These are phyloP conservation scores for Helianthus tuberosus DNA, from an alignment of 129 eudicot genomes.

Conservation along the genomic window DNA sequence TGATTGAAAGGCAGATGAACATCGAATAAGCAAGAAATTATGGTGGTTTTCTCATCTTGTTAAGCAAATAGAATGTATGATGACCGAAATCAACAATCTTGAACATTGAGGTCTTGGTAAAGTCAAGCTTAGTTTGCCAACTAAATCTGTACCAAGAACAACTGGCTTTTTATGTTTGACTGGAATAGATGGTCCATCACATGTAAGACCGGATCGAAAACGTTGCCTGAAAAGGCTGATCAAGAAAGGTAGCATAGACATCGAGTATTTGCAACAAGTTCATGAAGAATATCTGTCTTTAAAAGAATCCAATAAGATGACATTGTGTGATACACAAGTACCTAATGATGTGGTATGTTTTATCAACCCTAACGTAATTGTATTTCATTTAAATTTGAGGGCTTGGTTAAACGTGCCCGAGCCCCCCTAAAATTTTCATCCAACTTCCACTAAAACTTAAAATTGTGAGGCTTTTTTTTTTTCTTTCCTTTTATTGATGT, in stretches of 20 bases:
- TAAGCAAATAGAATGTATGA: not conserved
- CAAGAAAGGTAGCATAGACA: conserved; percentile 19
- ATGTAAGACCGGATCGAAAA: conserved; percentile 14
- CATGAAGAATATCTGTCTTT: conserved; percentile 21
- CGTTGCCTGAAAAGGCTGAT: conserved; percentile 16
- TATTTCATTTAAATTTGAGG: too few relatives aligned
- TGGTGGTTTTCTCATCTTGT: not conserved
- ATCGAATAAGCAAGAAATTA: conserved; percentile 21
- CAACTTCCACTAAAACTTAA: too few relatives aligned
- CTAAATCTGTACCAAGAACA: not conserved
- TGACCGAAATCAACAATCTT: not conserved
- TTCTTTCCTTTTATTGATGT: too few relatives aligned
- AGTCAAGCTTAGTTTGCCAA: not conserved
- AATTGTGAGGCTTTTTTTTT: too few relatives aligned
- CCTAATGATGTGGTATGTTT: conserved; percentile 21
- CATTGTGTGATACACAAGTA: not conserved
- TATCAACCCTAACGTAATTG: not conserved
- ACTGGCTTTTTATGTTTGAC: not conserved
- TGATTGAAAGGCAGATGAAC: conserved; percentile 8
- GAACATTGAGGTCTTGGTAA: not conserved
- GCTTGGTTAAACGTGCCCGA: too few relatives aligned
- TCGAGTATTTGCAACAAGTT: conserved; percentile 23
- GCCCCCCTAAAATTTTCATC: too few relatives aligned
- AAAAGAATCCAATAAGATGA: not conserved
- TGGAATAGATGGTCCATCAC: conserved; percentile 8